phyloP scores from a whole-genome alignment of 306 rosid genomes.

The Trichosanthes cucumerina region DNA sequence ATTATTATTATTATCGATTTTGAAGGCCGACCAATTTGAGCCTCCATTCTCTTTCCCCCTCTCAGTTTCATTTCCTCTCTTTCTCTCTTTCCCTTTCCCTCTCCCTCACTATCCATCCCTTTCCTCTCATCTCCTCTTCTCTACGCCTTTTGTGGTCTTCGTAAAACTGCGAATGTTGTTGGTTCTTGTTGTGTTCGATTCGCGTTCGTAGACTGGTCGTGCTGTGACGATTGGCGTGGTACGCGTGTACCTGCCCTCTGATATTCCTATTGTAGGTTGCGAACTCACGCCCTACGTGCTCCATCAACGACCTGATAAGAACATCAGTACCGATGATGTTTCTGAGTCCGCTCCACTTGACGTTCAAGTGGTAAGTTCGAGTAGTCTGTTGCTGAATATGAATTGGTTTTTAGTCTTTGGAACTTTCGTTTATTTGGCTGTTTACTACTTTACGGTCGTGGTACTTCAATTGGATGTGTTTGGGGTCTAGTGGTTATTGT shows the following conservation, averaged over 20 bases:
- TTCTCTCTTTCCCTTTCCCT: too few species aligned
- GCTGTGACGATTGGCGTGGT: constrained; percentile 52
- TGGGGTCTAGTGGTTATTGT: background rate
- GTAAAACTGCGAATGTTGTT: constrained; percentile 20
- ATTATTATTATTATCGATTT: too few species aligned
- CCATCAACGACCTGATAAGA: constrained; percentile 58
- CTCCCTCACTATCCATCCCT: too few species aligned
- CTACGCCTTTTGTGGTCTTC: constrained; percentile 16
- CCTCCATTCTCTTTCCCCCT: too few species aligned
- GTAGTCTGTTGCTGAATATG: background rate
- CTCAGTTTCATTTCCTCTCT: too few species aligned
- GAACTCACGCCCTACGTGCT: constrained; percentile 95
- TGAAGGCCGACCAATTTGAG: too few species aligned
- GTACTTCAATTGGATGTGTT: background rate
- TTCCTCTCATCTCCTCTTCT: too few species aligned
- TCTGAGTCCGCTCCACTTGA: constrained; percentile 66
- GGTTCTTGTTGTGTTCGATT: constrained; percentile 14
- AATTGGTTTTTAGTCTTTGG: too few species aligned
- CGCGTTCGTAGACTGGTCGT: constrained; percentile 28
- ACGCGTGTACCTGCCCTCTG: constrained; percentile 93
- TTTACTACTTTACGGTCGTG: background rate
- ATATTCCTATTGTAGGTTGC: constrained; percentile 94
- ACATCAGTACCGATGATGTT: constrained; percentile 52
- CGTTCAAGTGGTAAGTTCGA: constrained; percentile 70
- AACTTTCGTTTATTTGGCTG: background rate